phyloP scores from a whole-genome alignment of 768 basidiomycete species.

The Amanita muscaria region DNA sequence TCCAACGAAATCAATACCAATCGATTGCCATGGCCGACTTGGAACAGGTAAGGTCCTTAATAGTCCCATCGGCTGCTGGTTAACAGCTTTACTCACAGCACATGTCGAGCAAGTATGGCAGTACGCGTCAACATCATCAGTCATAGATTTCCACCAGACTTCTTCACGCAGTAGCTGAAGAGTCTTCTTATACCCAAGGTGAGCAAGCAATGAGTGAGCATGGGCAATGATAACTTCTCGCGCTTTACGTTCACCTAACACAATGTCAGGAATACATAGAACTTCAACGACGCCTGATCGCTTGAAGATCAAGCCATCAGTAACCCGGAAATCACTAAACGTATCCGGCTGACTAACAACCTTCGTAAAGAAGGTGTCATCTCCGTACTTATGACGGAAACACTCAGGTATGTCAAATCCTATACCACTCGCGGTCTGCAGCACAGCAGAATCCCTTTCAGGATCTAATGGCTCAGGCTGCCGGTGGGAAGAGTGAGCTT shows the following conservation, averaged over 20 bases:
- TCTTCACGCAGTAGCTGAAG: slow-evolving; percentile 23
- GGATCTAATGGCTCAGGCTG: too few species aligned
- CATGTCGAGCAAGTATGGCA: slow-evolving; percentile 21
- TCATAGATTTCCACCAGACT: slow-evolving; percentile 33
- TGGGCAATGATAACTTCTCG: slow-evolving; percentile 27
- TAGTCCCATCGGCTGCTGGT: slow-evolving; percentile 19
- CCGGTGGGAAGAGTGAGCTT: too few species aligned
- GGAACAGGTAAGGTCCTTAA: slow-evolving; percentile 20
- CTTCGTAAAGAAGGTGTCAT: too few species aligned
- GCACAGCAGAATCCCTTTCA: too few species aligned
- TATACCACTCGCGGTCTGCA: too few species aligned
- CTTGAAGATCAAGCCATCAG: slow-evolving; percentile 14
- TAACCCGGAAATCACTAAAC: slow-evolving; percentile 15
- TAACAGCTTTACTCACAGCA: slow-evolving; percentile 15
- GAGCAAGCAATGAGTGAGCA: slow-evolving; percentile 31
- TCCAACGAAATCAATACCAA: slow-evolving; percentile 19
- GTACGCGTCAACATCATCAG: slow-evolving; percentile 16
- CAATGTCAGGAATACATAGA: slow-evolving; percentile 18
- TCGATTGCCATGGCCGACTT: slow-evolving; percentile 17
- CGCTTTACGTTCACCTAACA: slow-evolving; percentile 12
- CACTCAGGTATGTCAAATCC: slow-evolving; percentile 3
- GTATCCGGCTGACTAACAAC: slow-evolving; percentile 13
- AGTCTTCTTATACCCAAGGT: slow-evolving; percentile 26
- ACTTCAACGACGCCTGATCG: slow-evolving; percentile 5
- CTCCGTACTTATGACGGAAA: slow-evolving; percentile 10